Percentiles rank a stretch among this genome's conserved stretches.
Conservation (phyloP, 2,329 filamentous ascomycete genomes). For the Cercospora canescens region DNA sequence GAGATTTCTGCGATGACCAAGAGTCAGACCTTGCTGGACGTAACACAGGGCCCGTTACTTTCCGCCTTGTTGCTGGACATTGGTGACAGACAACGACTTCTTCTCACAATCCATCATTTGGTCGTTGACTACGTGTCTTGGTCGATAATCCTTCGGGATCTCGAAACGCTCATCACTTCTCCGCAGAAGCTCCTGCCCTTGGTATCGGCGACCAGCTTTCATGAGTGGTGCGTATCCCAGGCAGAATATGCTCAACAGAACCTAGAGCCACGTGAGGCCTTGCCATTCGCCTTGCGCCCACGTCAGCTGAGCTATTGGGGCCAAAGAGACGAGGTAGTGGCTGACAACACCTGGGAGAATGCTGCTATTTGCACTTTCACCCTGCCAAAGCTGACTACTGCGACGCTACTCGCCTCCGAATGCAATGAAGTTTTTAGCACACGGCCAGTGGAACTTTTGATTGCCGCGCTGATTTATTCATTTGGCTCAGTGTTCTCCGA, state of each 20-base stretch:
- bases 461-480: background rate
- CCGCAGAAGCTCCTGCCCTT: too few species aligned
- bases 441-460: background rate
- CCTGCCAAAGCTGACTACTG: background rate
- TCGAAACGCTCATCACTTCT: background rate
- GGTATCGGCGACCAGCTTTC: too few species aligned
- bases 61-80: background rate
- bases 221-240: background rate
- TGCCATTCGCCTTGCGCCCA: background rate
- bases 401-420: background rate
- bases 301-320: background rate
- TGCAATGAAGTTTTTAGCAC: background rate
- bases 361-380: background rate
- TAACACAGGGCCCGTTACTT: background rate
- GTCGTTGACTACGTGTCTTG: background rate
- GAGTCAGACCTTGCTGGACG: background rate
- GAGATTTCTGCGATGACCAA: background rate
- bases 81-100: background rate
- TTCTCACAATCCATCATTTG: background rate
- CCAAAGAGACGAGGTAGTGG: background rate
- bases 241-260: background rate
- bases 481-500: background rate
- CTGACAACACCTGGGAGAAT: background rate
- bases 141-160: background rate
- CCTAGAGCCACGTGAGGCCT: background rate